Evolutionary conservation across 2,329 filamentous ascomycete genomes (phyloP).

Genomic region (Aschersonia sp.): DNA sequence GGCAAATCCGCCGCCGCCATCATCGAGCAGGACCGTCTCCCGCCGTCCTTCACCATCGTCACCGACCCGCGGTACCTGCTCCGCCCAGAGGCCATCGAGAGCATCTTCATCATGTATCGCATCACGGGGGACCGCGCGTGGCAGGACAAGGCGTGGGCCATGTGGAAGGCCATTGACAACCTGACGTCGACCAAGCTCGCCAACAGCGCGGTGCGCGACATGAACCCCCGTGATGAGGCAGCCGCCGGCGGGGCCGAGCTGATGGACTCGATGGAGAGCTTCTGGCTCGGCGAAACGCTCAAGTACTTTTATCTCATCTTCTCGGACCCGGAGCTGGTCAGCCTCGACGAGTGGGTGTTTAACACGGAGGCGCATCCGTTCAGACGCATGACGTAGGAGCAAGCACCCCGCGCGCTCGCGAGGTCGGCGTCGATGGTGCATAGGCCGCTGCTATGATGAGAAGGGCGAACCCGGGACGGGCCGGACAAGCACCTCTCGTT

Average conservation of each 20-base stretch:
- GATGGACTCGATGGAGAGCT: constrained; percentile 51
- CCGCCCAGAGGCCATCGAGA: constrained; percentile 36
- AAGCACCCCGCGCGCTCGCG: background rate
- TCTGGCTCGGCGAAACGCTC: constrained; percentile 60
- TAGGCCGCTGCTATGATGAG: no score
- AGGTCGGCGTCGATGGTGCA: no score
- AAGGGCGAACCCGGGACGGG: no score
- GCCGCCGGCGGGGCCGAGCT: constrained; percentile 9
- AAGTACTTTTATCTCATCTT: constrained; percentile 67
- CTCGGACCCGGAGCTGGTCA: constrained; percentile 45
- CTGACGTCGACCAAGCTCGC: constrained; percentile 31
- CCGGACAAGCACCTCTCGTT: no score
- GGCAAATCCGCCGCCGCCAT: constrained; percentile 9
- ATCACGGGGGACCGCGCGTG: constrained; percentile 30
- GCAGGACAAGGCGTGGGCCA: constrained; percentile 34
- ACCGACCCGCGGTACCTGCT: constrained; percentile 36
- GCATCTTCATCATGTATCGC: constrained; percentile 37
- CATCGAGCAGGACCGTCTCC: constrained; percentile 17
- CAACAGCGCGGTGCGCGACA: constrained; percentile 32
- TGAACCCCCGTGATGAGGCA: constrained; percentile 11
- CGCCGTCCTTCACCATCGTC: constrained; percentile 47
- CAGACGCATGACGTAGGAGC: constrained; percentile 7
- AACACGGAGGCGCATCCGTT: constrained; percentile 39
- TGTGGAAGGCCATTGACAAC: constrained; percentile 32
- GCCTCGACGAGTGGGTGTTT: constrained; percentile 53